phyloP scores from a whole-genome alignment of 495 filamentous ascomycete genomes.

The Hypoxylon fragiforme region DNA sequence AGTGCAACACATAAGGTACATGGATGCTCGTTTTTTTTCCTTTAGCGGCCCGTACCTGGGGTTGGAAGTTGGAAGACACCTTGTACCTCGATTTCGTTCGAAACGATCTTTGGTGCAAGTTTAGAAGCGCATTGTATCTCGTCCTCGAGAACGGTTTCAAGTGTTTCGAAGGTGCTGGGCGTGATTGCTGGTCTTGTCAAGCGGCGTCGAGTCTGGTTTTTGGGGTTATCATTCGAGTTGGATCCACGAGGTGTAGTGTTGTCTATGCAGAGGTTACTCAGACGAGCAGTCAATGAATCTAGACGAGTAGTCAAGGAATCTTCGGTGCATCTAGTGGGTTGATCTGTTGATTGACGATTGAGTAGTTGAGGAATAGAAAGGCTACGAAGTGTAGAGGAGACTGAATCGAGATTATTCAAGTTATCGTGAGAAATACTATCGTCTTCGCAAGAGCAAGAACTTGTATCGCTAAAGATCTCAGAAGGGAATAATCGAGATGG shows the following conservation, averaged over 20 bases:
- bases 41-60: constrained; percentile 24
- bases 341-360: constrained; percentile 28
- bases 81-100: constrained; percentile 13
- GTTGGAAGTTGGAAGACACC: constrained; percentile 24
- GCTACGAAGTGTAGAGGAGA: constrained; percentile 35
- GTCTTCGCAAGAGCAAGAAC: constrained; percentile 9
- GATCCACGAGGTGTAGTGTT: constrained; percentile 8
- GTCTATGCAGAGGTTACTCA: constrained; percentile 41
- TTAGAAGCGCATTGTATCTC: constrained; percentile 15
- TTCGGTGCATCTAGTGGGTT: constrained; percentile 19
- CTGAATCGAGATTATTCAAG: constrained; percentile 28
- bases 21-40: background rate
- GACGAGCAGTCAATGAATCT: constrained; percentile 36
- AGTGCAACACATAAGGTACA: no score
- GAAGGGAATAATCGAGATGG: background rate
- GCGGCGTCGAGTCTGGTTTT: constrained; percentile 28
- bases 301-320: constrained; percentile 38
- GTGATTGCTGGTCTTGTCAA: constrained; percentile 32
- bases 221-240: constrained; percentile 10
- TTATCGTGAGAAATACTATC: constrained; percentile 21
- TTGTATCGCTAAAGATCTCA: constrained; percentile 34
- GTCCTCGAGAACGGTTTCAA: constrained; percentile 33
- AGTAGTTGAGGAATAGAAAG: constrained; percentile 40
- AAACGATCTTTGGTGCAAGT: constrained; percentile 8
- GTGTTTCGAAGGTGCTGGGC: constrained; percentile 35